phyloP scores from a whole-genome alignment of 2,329 filamentous ascomycete genomes.

The Graphiopsis chlorocephala region DNA sequence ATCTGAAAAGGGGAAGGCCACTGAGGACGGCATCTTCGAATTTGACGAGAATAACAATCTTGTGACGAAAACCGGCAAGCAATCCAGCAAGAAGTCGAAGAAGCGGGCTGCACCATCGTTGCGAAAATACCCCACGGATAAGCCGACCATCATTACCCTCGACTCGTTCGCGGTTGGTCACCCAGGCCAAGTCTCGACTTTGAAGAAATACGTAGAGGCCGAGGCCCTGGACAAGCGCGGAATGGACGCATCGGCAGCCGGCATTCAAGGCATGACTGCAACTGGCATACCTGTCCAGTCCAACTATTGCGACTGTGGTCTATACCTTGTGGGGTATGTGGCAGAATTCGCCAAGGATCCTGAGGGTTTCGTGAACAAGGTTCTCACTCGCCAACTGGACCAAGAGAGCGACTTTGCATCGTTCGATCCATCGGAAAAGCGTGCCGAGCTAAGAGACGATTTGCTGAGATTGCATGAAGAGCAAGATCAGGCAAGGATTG shows the following conservation, averaged over 20 bases:
- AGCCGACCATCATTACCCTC: slow-evolving; percentile 74
- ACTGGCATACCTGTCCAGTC: slow-evolving; percentile 73
- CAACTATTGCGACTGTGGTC: slow-evolving; percentile 85
- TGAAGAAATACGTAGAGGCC: slow-evolving; percentile 73
- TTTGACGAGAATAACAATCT: slow-evolving; percentile 21
- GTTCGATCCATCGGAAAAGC: slow-evolving; percentile 56
- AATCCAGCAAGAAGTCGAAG: slow-evolving; percentile 20
- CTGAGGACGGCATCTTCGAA: not conserved
- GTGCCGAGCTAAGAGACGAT: slow-evolving; percentile 62
- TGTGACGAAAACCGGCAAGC: slow-evolving; percentile 5
- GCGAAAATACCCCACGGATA: slow-evolving; percentile 34
- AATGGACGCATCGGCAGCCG: slow-evolving; percentile 44
- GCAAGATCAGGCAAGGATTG: slow-evolving; percentile 47
- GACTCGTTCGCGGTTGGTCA: slow-evolving; percentile 76
- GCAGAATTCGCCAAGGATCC: slow-evolving; percentile 77
- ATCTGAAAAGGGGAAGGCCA: not conserved
- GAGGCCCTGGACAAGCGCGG: slow-evolving; percentile 67
- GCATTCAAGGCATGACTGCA: slow-evolving; percentile 64
- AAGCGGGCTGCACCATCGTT: slow-evolving; percentile 21
- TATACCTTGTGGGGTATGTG: slow-evolving; percentile 82
- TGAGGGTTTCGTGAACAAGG: slow-evolving; percentile 62
- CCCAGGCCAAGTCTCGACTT: slow-evolving; percentile 59
- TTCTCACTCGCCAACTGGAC: slow-evolving; percentile 65
- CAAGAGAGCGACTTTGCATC: slow-evolving; percentile 54
- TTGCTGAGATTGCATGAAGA: slow-evolving; percentile 62